Base-by-base conservation (phyloP, 257 asterid species). In the Gentiana straminea region DNA sequence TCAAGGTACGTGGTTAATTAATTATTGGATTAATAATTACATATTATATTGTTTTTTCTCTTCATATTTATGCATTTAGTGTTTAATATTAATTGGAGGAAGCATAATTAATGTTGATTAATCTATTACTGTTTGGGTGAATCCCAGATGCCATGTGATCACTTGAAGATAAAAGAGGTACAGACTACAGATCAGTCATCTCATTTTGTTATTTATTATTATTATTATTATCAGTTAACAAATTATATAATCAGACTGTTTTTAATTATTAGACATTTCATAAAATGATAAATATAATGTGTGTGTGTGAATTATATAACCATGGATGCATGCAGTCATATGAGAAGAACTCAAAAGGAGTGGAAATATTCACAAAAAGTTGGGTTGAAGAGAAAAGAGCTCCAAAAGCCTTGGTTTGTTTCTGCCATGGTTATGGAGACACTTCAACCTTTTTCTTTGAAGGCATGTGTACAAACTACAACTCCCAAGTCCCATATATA, bases 351-450 rank as follows among this genome's bases (percentile, higher is more conserved):
- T 92, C 94, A 35, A 79, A 83, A 78, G 97, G 97, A 62, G 35
- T 81, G 73, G 95, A 88, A 69, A 79, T 83, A 51, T 92, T 81
- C 79, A 51, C 92, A 5, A 92, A 84, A 74, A 81, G 94, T 74
- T 92, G 99, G 99, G 73, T 92, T 68, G 97, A 94, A 1, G 81
- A 76, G 51, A 71, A 74, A 64, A 70, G 74, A 63, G 68, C 85
- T 55, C 86, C 94, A 13, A 86, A 86, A 81, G 99, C 95, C 6
- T 53, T 86, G 68, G 68, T 88, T 70, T 92, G 81, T 64, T 63
- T 78, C 64, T 92, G 97, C 66, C 99, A 92, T 73, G 99, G 99
- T 71, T 92, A 92, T 62, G 97, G 94, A 55, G 99, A 92, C 71
- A 88, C 99, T 52, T 88, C 91, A 82, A 79, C 95, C 34, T 92